Evolutionary conservation across 306 rosid genomes (phyloP).

Genomic region (Luffa acutangula): DNA sequence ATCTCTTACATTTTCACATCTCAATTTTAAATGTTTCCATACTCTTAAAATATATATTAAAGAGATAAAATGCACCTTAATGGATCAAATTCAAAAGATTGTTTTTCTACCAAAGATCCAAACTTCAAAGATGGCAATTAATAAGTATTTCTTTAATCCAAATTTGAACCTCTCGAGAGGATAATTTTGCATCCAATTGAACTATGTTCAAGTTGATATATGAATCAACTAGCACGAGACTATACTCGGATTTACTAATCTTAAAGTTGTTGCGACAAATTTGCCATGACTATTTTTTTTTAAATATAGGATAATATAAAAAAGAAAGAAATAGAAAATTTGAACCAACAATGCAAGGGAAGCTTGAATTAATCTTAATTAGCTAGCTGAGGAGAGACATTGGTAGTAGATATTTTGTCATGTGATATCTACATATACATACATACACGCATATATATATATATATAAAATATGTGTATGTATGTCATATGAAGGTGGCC

Average conservation of each 20-base stretch:
- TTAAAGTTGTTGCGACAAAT: neutral
- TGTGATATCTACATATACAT: constrained; percentile 1
- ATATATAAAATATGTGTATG: neutral
- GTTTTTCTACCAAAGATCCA: too few species aligned
- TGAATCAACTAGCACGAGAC: too few species aligned
- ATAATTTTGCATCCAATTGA: too few species aligned
- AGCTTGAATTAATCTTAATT: neutral
- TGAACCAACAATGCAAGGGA: neutral
- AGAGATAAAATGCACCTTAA: neutral
- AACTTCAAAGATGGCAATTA: too few species aligned
- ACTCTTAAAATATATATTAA: too few species aligned
- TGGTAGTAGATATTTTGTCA: neutral
- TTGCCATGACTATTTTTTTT: too few species aligned
- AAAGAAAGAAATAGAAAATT: neutral
- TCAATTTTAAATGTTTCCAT: too few species aligned
- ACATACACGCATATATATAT: neutral
- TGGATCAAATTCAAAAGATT: too few species aligned
- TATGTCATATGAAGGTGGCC: neutral
- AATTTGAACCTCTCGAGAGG: too few species aligned
- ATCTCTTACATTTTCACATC: neutral
- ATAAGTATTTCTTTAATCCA: too few species aligned
- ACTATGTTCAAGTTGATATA: too few species aligned
- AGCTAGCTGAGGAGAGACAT: neutral
- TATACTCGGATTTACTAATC: too few species aligned
- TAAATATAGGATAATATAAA: neutral